Evolutionary conservation across 2,329 filamentous ascomycete genomes (phyloP), one percentile per base, ranked within the genome.

Genomic region (Phyllosticta citrichinensis): DNA sequence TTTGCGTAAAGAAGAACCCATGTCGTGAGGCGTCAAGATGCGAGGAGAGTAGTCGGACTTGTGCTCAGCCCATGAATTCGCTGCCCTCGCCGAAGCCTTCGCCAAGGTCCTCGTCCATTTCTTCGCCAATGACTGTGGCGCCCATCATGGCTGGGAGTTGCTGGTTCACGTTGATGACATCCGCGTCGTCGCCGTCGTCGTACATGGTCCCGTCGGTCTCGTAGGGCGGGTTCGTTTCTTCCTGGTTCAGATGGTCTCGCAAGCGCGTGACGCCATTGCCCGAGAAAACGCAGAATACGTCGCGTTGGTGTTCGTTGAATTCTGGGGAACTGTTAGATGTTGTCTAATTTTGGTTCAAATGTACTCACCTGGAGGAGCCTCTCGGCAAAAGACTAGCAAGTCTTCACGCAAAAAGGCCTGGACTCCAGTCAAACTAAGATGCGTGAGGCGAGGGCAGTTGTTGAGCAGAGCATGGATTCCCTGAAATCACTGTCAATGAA

Each of bases 231-330:
- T 66, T 62, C 17, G 64, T 65, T 58, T 27, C 63, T 50, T 74
- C 71, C 11, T 75, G 74, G 65, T 91, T 95, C 50, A 99, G 80
- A 70, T 91, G 89, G 27, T 87, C 82, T 52, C 93, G 87, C 25
- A 99, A 83, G 51, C 84, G 83, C 52, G 79, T 79, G 1, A 99
- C 93, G 60, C 92, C 92, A 25, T 84, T 82, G 5, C 94, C 93
- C 1, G 92, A 97, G 74, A 99, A 99, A 59, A 99, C 94, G 70
- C 94, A 99, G 72, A 99, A 99, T 8, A 97, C 91, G 58, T 93
- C 87, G 64, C 94, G 86, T 73, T 99, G 94, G 70, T 97, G 91
- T 55, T 93, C 88, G 19, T 92, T 97, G 72, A 99, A 99, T 74
- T 97, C 94, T 86, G 61, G 63, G 76, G 60, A 76, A 76, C 71